Evolutionary conservation across 2,329 filamentous ascomycete species (phyloP).

Genomic region (Sarocladiaceae sp.): DNA sequence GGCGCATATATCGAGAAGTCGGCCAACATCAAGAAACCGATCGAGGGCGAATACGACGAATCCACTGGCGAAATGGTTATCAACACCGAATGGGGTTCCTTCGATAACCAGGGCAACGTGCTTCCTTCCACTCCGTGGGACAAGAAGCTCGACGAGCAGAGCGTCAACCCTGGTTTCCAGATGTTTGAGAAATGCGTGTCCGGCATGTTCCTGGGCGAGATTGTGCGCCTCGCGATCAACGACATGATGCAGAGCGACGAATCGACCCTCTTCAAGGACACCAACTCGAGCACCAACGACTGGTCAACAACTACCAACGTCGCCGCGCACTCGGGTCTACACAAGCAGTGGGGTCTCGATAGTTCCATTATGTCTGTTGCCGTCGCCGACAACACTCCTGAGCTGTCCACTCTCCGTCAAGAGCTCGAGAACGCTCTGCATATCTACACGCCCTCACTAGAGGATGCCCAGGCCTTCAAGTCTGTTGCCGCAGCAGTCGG

Average conservation of each 20-base stretch:
- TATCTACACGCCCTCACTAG: slow-evolving; percentile 67
- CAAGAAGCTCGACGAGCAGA: slow-evolving; percentile 66
- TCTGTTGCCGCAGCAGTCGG: slow-evolving; percentile 76
- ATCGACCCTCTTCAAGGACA: slow-evolving; percentile 67
- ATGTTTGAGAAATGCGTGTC: slow-evolving; percentile 99
- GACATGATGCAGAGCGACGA: slow-evolving; percentile 62
- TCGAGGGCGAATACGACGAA: slow-evolving; percentile 64
- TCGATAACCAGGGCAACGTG: slow-evolving; percentile 87
- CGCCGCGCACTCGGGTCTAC: slow-evolving; percentile 58
- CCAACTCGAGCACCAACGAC: slow-evolving; percentile 64
- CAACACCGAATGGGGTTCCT: slow-evolving; percentile 98
- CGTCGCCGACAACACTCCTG: slow-evolving; percentile 69
- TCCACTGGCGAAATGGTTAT: slow-evolving; percentile 92
- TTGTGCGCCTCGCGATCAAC: slow-evolving; percentile 71
- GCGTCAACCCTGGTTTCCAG: slow-evolving; percentile 87
- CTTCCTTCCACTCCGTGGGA: slow-evolving; percentile 85
- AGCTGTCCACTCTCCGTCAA: slow-evolving; percentile 67
- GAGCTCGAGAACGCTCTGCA: slow-evolving; percentile 71
- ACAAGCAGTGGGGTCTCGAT: slow-evolving; percentile 82
- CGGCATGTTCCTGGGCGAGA: slow-evolving; percentile 96
- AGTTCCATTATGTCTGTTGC: slow-evolving; percentile 85
- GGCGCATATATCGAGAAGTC: slow-evolving; percentile 95
- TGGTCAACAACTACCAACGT: slow-evolving; percentile 64
- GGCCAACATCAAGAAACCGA: slow-evolving; percentile 71
- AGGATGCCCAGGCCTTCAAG: slow-evolving; percentile 87